A percentile compares a stretch with the other conserved stretches of the same genome.
phyloP scores from a whole-genome alignment of 345 rosid species.

The Erodium maritimum region DNA sequence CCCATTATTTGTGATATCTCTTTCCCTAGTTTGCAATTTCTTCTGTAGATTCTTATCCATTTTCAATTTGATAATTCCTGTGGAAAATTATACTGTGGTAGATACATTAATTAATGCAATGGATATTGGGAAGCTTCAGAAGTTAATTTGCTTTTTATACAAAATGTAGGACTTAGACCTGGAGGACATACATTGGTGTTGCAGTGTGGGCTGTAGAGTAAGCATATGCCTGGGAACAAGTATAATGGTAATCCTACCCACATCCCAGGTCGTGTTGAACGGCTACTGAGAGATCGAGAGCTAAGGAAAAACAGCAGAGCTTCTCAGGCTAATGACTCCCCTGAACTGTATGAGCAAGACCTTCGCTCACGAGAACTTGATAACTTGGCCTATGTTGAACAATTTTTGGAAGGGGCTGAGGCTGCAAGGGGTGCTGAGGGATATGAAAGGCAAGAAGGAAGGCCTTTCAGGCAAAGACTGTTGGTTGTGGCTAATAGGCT shows the following conservation, averaged over 20 bases:
- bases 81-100: conserved; percentile 14
- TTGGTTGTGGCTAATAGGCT: conserved; percentile 96
- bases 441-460: conserved; percentile 47
- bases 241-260: conserved; percentile 49
- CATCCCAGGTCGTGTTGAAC: conserved; percentile 48
- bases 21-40: conserved; percentile 12
- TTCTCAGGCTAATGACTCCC: conserved; percentile 37
- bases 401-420: conserved; percentile 54
- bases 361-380: conserved; percentile 38
- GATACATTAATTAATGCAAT: conserved; percentile 10
- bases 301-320: conserved; percentile 46
- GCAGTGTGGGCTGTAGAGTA: conserved; percentile 30
- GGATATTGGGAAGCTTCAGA: not conserved
- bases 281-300: conserved; percentile 73
- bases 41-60: conserved; percentile 12
- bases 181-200: conserved; percentile 6
- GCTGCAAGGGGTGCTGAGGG: conserved; percentile 39
- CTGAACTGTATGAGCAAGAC: conserved; percentile 42
- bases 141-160: conserved; percentile 13
- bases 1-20: conserved; percentile 30
- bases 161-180: conserved; percentile 42
- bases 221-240: conserved; percentile 94
- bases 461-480: conserved; percentile 70
- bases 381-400: conserved; percentile 39
- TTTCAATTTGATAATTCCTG: conserved; percentile 3